phyloP scores from a whole-genome alignment of 1,284 basidiomycete species.

The Acaromyces ingoldii region DNA sequence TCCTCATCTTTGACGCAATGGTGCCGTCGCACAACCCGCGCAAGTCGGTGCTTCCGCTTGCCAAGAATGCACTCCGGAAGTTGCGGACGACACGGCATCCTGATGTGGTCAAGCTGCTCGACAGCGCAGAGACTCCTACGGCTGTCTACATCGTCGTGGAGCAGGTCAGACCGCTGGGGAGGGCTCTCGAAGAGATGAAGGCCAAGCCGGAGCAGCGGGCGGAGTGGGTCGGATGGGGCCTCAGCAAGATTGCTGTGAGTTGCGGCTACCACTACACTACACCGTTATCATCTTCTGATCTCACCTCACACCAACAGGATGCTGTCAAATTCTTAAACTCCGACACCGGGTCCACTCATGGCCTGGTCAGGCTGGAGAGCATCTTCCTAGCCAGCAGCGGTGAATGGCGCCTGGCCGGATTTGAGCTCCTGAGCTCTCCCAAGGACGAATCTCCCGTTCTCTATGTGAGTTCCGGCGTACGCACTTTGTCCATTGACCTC shows the following conservation, averaged over 20 bases:
- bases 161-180: slow-evolving; percentile 71
- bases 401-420: slow-evolving; percentile 93
- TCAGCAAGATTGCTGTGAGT: slow-evolving; percentile 80
- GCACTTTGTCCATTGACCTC: background rate
- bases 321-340: slow-evolving; percentile 89
- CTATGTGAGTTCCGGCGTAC: slow-evolving; percentile 61
- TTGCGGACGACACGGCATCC: slow-evolving; percentile 88
- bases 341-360: slow-evolving; percentile 63
- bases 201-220: slow-evolving; percentile 55
- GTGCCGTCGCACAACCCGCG: slow-evolving; percentile 20
- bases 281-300: background rate
- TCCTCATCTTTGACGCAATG: slow-evolving; percentile 42
- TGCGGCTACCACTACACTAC: background rate
- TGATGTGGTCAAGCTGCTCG: slow-evolving; percentile 86
- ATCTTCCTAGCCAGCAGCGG: slow-evolving; percentile 77
- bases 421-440: slow-evolving; percentile 78
- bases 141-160: slow-evolving; percentile 91
- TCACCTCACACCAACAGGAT: slow-evolving; percentile 58
- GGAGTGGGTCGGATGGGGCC: slow-evolving; percentile 90
- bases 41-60: slow-evolving; percentile 59
- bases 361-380: slow-evolving; percentile 70
- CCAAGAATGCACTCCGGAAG: slow-evolving; percentile 85
- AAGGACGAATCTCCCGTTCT: slow-evolving; percentile 70
- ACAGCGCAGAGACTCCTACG: slow-evolving; percentile 76
- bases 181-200: slow-evolving; percentile 60